Evolutionary conservation across 331 rosid genomes (phyloP).

Genomic region (Rhamnella rubrinervis): DNA sequence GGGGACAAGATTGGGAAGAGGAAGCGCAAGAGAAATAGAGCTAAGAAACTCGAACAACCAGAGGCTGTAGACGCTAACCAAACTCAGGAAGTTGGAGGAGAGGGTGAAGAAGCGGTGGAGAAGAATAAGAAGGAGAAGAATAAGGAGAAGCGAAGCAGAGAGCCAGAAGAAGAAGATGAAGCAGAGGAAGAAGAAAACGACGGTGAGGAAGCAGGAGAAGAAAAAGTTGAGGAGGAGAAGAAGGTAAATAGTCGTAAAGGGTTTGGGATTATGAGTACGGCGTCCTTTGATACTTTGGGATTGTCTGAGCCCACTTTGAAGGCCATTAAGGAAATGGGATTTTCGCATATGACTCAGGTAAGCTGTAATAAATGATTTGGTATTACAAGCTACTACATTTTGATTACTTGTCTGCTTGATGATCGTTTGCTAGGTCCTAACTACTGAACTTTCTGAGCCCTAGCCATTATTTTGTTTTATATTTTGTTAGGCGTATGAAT

Average conservation of each 20-base stretch:
- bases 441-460: not conserved
- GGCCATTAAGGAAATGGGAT: constrained; percentile 67
- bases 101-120: constrained; percentile 11
- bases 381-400: not conserved
- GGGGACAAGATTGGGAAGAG: constrained; percentile 34
- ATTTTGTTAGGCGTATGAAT: too few species aligned
- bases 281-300: constrained; percentile 50
- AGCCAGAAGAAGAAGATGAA: constrained; percentile 17
- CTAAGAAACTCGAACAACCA: constrained; percentile 26
- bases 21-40: constrained; percentile 47
- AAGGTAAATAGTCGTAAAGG: constrained; percentile 38
- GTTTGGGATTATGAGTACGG: constrained; percentile 70
- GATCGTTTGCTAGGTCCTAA: too few species aligned
- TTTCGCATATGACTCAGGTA: constrained; percentile 86
- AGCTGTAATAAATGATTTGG: not conserved
- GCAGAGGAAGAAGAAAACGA: constrained; percentile 5
- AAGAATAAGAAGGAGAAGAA: constrained; percentile 23
- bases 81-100: not conserved
- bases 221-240: constrained; percentile 22
- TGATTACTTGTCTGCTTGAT: not conserved
- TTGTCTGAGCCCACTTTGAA: constrained; percentile 58
- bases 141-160: constrained; percentile 18
- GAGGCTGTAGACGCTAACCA: not conserved
- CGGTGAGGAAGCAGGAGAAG: constrained; percentile 9
- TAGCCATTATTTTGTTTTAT: too few species aligned